Evolutionary conservation across 257 asterid genomes (phyloP).

Genomic region (Nicotiana undulata): DNA sequence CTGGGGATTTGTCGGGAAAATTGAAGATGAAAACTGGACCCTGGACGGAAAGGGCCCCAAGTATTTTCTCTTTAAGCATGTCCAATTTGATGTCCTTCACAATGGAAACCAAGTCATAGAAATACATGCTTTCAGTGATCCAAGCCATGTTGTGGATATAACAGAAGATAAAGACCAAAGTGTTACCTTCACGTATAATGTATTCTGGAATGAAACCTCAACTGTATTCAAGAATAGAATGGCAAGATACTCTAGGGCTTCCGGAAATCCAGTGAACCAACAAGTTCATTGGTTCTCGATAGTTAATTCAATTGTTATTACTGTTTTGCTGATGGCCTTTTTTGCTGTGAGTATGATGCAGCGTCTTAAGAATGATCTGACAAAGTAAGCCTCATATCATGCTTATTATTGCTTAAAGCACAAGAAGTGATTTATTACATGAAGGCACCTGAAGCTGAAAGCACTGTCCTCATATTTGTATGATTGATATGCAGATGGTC

Average conservation of each 20-base stretch:
- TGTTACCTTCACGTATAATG: slow-evolving; percentile 59
- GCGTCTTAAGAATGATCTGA: slow-evolving; percentile 68
- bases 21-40: slow-evolving; percentile 51
- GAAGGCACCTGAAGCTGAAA: slow-evolving; percentile 5
- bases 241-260: slow-evolving; percentile 58
- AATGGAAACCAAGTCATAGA: slow-evolving; percentile 63
- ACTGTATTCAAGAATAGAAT: slow-evolving; percentile 46
- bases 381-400: slow-evolving; percentile 46
- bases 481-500: slow-evolving; percentile 43
- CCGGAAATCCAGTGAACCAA: slow-evolving; percentile 34
- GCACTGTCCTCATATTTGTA: neutral
- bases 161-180: slow-evolving; percentile 47
- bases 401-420: slow-evolving; percentile 13
- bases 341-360: slow-evolving; percentile 42
- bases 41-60: slow-evolving; percentile 36
- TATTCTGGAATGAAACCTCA: slow-evolving; percentile 51
- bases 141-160: slow-evolving; percentile 54
- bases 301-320: slow-evolving; percentile 43
- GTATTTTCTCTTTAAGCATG: slow-evolving; percentile 58
- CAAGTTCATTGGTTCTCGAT: slow-evolving; percentile 75
- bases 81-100: slow-evolving; percentile 64
- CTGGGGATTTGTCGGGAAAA: slow-evolving; percentile 91
- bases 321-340: slow-evolving; percentile 59
- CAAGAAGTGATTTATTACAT: neutral
- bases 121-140: slow-evolving; percentile 65